Base-by-base conservation (phyloP, 768 basidiomycete genomes). In the Leccinum barrowsii region DNA sequence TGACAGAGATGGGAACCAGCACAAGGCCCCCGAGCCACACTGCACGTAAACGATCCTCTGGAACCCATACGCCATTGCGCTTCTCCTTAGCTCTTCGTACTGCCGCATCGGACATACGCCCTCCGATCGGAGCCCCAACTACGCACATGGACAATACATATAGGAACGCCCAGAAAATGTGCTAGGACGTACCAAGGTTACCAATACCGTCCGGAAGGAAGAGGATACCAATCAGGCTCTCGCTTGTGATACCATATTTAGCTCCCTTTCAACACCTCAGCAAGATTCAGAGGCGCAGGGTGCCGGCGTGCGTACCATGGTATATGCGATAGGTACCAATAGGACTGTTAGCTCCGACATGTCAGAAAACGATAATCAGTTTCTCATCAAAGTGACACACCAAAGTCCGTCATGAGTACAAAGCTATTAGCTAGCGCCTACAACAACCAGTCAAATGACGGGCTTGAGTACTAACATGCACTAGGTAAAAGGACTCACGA, bases 11-110 rank as follows among this genome's bases (percentile, higher is more conserved):
- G 0, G 87, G 89, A 4, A 80, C 74, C 28, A 87, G 71, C 17
- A 82, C 32, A 0, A 77, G 70, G 4, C 76, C 77, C 8, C 82
- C 81, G 6, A 76, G 62, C 34, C 83, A 66, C 2, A 80, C 74
- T 2, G 78, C 85, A 1, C 83, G 78, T 24, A 89, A 76, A 5
- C 87, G 81, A 61, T 87, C 89, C 68, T 90, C 87, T 0, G 87
- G 87, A 46, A 82, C 79, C 85, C 84, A 87, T 2, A 74, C 63
- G 1, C 85, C 86, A 0, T 77, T 77, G 22, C 86, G 80, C 5
- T 73, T 67, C 49, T 75, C 70, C 15, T 78, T 78, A 72, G 81
- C 85, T 42, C 65, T 67, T 17, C 78, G 71, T 22, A 90, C 74
- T 0, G 79, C 71, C 26, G 62, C 59, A 67, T 90, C 89, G 0